Evolutionary conservation across 352 stramenopile species (phyloP).

Genomic region (Phytophthora palmivora): DNA sequence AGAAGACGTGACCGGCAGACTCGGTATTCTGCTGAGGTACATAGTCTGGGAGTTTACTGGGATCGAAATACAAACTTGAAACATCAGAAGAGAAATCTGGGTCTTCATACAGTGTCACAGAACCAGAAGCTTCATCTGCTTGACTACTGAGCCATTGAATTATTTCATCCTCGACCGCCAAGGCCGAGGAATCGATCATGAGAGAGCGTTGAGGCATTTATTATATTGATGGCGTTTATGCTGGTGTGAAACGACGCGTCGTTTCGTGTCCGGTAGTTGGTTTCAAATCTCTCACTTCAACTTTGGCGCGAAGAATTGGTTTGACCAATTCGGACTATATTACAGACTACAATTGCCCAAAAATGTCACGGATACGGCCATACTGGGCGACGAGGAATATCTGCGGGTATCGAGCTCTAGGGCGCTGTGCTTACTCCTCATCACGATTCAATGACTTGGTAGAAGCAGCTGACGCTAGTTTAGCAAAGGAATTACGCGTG

Average conservation of each 20-base stretch:
- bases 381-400: slow-evolving; percentile 5
- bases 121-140: slow-evolving; percentile 24
- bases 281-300: background rate
- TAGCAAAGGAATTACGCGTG: slow-evolving; percentile 36
- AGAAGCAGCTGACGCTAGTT: background rate
- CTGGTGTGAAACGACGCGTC: slow-evolving; percentile 18
- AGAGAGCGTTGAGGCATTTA: slow-evolving; percentile 27
- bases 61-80: slow-evolving; percentile 67
- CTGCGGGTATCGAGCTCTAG: background rate
- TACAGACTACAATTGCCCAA: background rate
- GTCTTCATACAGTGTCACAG: slow-evolving; percentile 59
- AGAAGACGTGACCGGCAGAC: slow-evolving; percentile 38
- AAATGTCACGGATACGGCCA: slow-evolving; percentile 10
- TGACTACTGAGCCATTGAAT: slow-evolving; percentile 44
- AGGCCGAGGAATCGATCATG: slow-evolving; percentile 22
- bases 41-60: slow-evolving; percentile 68
- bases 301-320: too few species aligned
- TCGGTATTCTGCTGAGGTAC: slow-evolving; percentile 38
- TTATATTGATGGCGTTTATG: background rate
- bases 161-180: slow-evolving; percentile 55
- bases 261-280: slow-evolving; percentile 2
- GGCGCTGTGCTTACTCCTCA: slow-evolving; percentile 6
- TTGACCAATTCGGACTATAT: too few species aligned
- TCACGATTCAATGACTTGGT: background rate
- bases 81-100: slow-evolving; percentile 52